Conservation (phyloP, 2,329 filamentous ascomycete species). For the Xylaria sp. region DNA sequence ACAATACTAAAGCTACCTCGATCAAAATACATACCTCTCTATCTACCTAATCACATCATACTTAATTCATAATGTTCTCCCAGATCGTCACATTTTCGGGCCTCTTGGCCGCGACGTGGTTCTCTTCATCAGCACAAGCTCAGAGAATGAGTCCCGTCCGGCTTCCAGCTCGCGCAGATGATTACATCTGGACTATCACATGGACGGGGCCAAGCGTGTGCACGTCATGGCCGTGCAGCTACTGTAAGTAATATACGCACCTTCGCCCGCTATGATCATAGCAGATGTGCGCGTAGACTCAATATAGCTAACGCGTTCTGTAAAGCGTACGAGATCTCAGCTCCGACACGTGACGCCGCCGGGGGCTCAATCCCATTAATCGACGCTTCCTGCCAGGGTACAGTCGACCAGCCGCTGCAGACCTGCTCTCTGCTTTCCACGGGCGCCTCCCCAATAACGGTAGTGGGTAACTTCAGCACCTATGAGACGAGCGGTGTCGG, state of each 20-base stretch:
- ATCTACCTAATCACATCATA: not conserved
- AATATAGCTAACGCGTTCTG: constrained; percentile 7
- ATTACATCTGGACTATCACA: constrained; percentile 36
- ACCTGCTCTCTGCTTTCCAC: constrained; percentile 25
- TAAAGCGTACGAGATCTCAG: constrained; percentile 33
- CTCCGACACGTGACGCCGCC: constrained; percentile 20
- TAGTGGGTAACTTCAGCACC: constrained; percentile 40
- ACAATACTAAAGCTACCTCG: not conserved
- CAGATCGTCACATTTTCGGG: constrained; percentile 16
- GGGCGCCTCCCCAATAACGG: not conserved
- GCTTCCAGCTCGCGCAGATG: constrained; percentile 22
- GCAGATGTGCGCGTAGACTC: not conserved
- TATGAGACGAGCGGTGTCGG: constrained; percentile 40
- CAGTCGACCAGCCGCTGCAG: constrained; percentile 34
- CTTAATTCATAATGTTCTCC: constrained; percentile 23
- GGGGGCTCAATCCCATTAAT: constrained; percentile 31
- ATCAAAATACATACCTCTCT: not conserved
- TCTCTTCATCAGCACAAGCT: constrained; percentile 17
- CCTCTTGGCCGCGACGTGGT: constrained; percentile 22
- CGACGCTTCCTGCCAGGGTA: constrained; percentile 30
- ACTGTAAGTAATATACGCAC: constrained; percentile 32
- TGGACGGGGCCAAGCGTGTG: constrained; percentile 35
- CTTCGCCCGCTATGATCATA: not conserved
- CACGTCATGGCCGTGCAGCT: constrained; percentile 34
- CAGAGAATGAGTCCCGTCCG: constrained; percentile 12